Evolutionary conservation across 2,329 filamentous ascomycete species (phyloP).

Genomic region (Fusarium secorum): DNA sequence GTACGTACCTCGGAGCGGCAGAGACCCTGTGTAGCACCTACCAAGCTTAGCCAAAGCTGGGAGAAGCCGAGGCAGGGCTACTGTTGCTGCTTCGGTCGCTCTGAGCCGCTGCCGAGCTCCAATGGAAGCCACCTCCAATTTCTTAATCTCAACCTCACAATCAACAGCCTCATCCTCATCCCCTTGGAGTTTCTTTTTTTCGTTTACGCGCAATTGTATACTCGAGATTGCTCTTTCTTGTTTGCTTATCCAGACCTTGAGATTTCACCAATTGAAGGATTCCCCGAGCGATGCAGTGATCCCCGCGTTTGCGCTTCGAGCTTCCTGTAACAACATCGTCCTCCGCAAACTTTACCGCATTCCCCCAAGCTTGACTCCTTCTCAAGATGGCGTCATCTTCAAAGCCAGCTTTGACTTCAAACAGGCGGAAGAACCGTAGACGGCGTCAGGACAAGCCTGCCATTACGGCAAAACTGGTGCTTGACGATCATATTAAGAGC

Average conservation of each 20-base stretch:
- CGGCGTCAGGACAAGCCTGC: constrained; percentile 75
- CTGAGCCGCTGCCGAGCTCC: constrained; percentile 34
- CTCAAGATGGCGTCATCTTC: constrained; percentile 44
- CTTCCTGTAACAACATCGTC: constrained; percentile 13
- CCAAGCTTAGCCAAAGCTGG: constrained; percentile 2
- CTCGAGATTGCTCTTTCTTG: background rate
- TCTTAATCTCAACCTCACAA: constrained; percentile 19
- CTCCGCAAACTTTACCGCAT: constrained; percentile 6
- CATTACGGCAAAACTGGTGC: constrained; percentile 79
- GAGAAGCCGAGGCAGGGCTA: constrained; percentile 37
- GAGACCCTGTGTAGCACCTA: constrained; percentile 14
- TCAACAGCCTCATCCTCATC: constrained; percentile 6
- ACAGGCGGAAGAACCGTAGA: constrained; percentile 57
- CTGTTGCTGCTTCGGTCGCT: constrained; percentile 26
- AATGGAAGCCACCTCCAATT: constrained; percentile 23
- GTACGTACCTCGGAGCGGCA: constrained; percentile 32
- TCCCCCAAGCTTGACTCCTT: background rate
- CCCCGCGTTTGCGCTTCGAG: constrained; percentile 30
- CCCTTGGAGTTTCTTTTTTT: background rate
- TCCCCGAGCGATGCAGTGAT: constrained; percentile 25
- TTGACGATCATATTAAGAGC: constrained; percentile 85
- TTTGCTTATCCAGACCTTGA: background rate
- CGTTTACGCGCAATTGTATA: constrained; percentile 6
- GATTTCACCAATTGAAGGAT: background rate
- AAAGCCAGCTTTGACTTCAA: constrained; percentile 36